Evolutionary conservation across 257 asterid genomes (phyloP), one percentile per base, ranked within the genome.

Genomic region (Solanum chmielewskii): DNA sequence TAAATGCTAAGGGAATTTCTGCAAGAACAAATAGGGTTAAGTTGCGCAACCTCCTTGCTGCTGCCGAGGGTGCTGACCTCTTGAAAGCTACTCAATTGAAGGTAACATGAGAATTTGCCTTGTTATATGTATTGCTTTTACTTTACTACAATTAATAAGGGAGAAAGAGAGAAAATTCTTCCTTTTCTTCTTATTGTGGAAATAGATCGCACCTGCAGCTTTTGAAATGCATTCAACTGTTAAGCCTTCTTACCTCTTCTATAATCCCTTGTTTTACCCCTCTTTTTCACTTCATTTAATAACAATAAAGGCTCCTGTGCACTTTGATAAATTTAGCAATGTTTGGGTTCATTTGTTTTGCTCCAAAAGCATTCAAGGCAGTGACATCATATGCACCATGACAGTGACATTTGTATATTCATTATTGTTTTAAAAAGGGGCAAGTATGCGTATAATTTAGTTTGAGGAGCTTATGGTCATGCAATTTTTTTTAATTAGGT

Each of bases 61-160:
- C 98, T 91, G 99, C 98, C 68, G 99, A 97, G 90, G 99, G 99
- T 87, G 98, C 98, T 86, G 99, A 97, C 91, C 98, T 96, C 90
- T 92, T 97, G 90, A 97, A 97, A 94, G 91, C 96, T 70, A 93
- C 99, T 62, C 99, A 97, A 89, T 87, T 97, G 89, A 97, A 96
- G 98, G 99, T 97, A 93, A 87, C 86, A 87, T 81, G 69, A 41
- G 74, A 84, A 78, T 74, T 31, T 45, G 6, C 76, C 62, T 89
- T 41, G 20, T 76, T 89, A 87, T 70, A 33, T 74, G 45, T 10
- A 15, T 15, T 69, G 31, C 37, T 35, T 35, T 13, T 29, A 68
- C 35, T 68, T 71, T 71, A 71, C 80, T 71, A 35, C 44, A 35
- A 35, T 73, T 73, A 9, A 73, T 35, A 73, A 9, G 23, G 23